Conservation (phyloP, 108 stramenopile genomes). For the Nitzschia sp. region DNA sequence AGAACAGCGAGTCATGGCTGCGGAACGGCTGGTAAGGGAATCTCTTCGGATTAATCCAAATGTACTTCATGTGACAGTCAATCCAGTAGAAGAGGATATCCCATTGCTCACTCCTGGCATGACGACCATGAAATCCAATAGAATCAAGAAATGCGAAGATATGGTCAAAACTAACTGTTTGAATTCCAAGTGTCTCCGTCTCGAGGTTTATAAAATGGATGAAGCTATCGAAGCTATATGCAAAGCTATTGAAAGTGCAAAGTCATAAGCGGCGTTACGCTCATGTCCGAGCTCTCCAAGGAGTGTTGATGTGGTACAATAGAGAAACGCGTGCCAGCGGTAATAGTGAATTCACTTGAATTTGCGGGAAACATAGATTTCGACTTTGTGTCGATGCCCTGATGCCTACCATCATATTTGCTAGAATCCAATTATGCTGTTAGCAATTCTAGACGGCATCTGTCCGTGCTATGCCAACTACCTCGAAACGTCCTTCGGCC, state of each 20-base stretch:
- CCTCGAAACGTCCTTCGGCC: too few relatives aligned
- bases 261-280: too few relatives aligned
- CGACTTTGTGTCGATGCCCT: too few relatives aligned
- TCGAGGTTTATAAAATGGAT: conserved; percentile 67
- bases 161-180: conserved; percentile 72
- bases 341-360: too few relatives aligned
- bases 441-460: too few relatives aligned
- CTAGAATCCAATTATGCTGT: too few relatives aligned
- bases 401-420: too few relatives aligned
- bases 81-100: conserved; percentile 65
- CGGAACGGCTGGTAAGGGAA: conserved; percentile 74
- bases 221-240: conserved; percentile 53
- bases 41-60: conserved; percentile 58
- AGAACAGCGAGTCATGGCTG: conserved; percentile 75
- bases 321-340: too few relatives aligned
- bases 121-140: conserved; percentile 51
- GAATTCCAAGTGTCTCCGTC: conserved; percentile 55
- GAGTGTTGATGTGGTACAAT: too few relatives aligned
- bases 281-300: too few relatives aligned
- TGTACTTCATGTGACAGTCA: conserved; percentile 68
- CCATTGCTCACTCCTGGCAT: conserved; percentile 44
- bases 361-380: too few relatives aligned
- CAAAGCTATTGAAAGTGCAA: conserved; percentile 7
- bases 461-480: too few relatives aligned
- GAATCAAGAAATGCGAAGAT: conserved; percentile 71